Percentiles rank a stretch among this genome's conserved stretches.
phyloP scores from a whole-genome alignment of 495 filamentous ascomycete genomes.

The Diplogelasinospora grovesii region DNA sequence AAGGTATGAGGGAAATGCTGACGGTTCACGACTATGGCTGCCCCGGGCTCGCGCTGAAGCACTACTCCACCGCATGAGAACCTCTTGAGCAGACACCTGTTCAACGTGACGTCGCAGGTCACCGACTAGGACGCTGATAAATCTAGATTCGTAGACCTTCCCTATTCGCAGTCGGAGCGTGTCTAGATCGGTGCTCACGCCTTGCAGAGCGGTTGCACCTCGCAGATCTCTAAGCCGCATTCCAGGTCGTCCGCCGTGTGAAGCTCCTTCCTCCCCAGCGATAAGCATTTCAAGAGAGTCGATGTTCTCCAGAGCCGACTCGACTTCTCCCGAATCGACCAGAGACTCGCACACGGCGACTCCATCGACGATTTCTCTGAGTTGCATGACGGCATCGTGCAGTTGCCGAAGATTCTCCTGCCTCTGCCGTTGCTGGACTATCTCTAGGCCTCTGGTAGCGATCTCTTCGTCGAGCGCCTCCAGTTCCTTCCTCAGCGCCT shows the following conservation, averaged over 20 bases:
- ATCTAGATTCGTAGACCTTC: slow-evolving; percentile 74
- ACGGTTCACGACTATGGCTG: slow-evolving; percentile 56
- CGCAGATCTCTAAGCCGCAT: slow-evolving; percentile 61
- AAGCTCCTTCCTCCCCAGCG: slow-evolving; percentile 50
- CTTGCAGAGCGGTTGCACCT: slow-evolving; percentile 70
- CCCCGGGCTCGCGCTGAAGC: slow-evolving; percentile 51
- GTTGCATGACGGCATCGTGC: slow-evolving; percentile 73
- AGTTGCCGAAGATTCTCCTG: slow-evolving; percentile 81
- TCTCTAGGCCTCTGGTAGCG: slow-evolving; percentile 76
- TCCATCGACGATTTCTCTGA: slow-evolving; percentile 69
- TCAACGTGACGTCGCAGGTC: slow-evolving; percentile 83
- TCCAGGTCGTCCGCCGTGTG: slow-evolving; percentile 9
- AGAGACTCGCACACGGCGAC: slow-evolving; percentile 71
- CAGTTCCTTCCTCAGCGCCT: slow-evolving; percentile 70
- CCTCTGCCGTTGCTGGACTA: slow-evolving; percentile 72
- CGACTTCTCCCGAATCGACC: slow-evolving; percentile 73
- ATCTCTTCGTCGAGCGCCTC: slow-evolving; percentile 77
- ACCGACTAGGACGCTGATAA: slow-evolving; percentile 67
- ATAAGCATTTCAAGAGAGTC: slow-evolving; percentile 73
- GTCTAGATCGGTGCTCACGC: slow-evolving; percentile 67
- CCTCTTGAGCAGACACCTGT: slow-evolving; percentile 61
- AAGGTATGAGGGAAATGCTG: slow-evolving; percentile 68
- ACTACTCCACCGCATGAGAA: slow-evolving; percentile 67
- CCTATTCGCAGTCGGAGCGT: slow-evolving; percentile 74
- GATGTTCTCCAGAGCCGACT: slow-evolving; percentile 69